A percentile compares a stretch with the other conserved stretches of the same genome.
Evolutionary conservation across 225 moss, liverwort and hornwort genomes (phyloP).

Genomic region (Anthoceros angustus): DNA sequence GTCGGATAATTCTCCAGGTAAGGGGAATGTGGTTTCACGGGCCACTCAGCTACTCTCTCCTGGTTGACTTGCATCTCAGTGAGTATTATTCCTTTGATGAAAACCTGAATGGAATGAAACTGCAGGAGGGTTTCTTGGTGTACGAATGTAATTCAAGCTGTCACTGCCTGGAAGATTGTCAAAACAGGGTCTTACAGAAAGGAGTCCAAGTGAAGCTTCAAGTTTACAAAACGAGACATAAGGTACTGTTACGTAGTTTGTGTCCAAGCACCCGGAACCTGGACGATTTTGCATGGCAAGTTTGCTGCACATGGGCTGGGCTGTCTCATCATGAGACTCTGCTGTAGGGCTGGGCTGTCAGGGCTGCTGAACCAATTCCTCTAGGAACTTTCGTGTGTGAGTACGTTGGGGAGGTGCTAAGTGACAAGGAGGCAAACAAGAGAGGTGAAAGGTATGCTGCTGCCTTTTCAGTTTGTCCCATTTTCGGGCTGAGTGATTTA

Average conservation of each 20-base stretch:
- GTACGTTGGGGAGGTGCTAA: slow-evolving; percentile 88
- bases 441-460: slow-evolving; percentile 66
- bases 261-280: not conserved
- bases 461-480: not conserved
- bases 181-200: slow-evolving; percentile 85
- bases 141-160: slow-evolving; percentile 99
- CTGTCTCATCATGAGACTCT: not conserved
- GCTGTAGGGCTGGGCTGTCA: slow-evolving; percentile 93
- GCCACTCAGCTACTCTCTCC: not conserved
- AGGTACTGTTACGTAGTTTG: slow-evolving; percentile 26
- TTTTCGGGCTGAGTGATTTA: not conserved
- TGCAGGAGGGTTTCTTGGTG: slow-evolving; percentile 86
- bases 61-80: not conserved
- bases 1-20: slow-evolving; percentile 87
- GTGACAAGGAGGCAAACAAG: slow-evolving; percentile 80
- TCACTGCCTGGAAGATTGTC: slow-evolving; percentile 50
- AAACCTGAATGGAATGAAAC: not conserved
- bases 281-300: not conserved
- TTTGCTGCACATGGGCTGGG: not conserved
- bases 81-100: not conserved
- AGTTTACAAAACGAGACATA: slow-evolving; percentile 75
- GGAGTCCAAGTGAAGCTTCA: slow-evolving; percentile 84
- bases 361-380: slow-evolving; percentile 61
- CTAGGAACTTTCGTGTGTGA: slow-evolving; percentile 95
- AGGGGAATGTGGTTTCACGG: not conserved